These are phyloP conservation scores for Lophium mytilinum DNA, from an alignment of 495 filamentous ascomycete species.

Conservation along the genomic window DNA sequence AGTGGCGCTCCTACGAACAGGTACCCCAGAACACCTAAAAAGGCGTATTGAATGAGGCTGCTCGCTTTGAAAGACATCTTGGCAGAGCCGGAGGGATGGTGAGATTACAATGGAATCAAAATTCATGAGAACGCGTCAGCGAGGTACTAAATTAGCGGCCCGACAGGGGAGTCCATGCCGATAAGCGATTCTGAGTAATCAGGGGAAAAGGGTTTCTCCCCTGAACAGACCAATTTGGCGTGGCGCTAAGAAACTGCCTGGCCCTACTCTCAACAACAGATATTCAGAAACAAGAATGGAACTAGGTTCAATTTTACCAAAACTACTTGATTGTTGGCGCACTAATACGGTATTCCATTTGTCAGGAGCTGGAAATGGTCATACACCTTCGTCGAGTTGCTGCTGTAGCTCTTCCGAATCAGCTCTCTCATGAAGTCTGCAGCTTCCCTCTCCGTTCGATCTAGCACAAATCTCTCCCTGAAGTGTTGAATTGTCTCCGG, in stretches of 20 bases:
- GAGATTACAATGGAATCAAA: no score
- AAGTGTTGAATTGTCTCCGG: conserved; percentile 90
- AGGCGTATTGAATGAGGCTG: conserved; percentile 11
- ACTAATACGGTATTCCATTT: conserved; percentile 92
- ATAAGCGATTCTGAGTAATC: no score
- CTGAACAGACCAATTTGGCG: no score
- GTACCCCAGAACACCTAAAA: conserved; percentile 13
- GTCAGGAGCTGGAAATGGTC: conserved; percentile 96
- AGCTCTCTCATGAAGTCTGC: conserved; percentile 88
- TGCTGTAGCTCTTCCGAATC: conserved; percentile 78
- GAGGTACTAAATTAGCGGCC: no score
- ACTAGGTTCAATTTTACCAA: no score
- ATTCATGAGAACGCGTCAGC: no score
- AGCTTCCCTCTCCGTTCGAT: conserved; percentile 88
- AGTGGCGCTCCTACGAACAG: conserved; percentile 23
- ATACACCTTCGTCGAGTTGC: conserved; percentile 83
- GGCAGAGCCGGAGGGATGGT: no score
- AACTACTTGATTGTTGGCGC: background rate
- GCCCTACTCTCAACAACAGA: no score
- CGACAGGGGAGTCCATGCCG: no score
- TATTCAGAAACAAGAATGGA: no score
- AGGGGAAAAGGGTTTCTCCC: no score
- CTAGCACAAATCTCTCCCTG: conserved; percentile 84
- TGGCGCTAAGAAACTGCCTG: no score
- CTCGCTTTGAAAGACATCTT: background rate